Conservation (phyloP, 371 early-diverging fungal species). For the Mortierella sp. region DNA sequence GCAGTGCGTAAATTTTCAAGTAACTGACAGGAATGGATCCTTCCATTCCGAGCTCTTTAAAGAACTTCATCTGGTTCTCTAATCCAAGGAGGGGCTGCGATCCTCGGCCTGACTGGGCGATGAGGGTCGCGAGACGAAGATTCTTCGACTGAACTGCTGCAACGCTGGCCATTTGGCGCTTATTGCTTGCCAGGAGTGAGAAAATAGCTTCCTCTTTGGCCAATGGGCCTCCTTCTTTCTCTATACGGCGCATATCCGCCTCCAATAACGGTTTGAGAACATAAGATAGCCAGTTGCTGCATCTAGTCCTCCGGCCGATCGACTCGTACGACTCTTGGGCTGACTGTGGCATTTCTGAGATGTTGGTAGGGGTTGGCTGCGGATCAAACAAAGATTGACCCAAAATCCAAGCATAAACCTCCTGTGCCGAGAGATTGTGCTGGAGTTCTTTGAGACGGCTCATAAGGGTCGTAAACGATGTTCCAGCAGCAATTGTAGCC, state of each 20-base stretch:
- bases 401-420: conserved; percentile 65
- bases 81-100: conserved; percentile 61
- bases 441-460: conserved; percentile 29
- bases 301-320: conserved; percentile 48
- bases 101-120: conserved; percentile 74
- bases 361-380: conserved; percentile 26
- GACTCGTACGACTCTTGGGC: conserved; percentile 38
- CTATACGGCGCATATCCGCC: conserved; percentile 36
- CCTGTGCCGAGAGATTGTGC: conserved; percentile 43
- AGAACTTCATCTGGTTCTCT: conserved; percentile 64
- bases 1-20: conserved; percentile 65
- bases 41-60: conserved; percentile 39
- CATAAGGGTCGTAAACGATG: conserved; percentile 42
- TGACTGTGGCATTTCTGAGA: conserved; percentile 13
- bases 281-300: conserved; percentile 52
- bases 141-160: conserved; percentile 66
- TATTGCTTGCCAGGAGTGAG: conserved; percentile 63
- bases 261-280: conserved; percentile 58
- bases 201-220: conserved; percentile 62
- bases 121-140: conserved; percentile 75
- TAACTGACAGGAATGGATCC: conserved; percentile 54
- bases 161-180: conserved; percentile 67
- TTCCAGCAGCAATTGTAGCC: conserved; percentile 30
- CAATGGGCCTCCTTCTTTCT: conserved; percentile 33
- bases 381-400: conserved; percentile 58